Evolutionary conservation across 257 asterid genomes (phyloP), one percentile per base, ranked within the genome.

Genomic region (Solanum sejunctum): DNA sequence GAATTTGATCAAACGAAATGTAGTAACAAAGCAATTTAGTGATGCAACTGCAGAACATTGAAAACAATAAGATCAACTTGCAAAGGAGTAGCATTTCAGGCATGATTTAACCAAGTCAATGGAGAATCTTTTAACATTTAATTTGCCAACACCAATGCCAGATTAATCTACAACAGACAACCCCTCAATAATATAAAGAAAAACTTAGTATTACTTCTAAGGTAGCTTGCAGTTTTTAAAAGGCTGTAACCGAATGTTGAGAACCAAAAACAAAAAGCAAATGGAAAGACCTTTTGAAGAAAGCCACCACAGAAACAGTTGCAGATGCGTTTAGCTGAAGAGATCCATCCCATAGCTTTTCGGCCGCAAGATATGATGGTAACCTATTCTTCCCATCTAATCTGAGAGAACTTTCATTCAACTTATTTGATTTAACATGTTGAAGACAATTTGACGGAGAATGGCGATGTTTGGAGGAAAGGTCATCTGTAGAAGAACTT

Each of bases 261-360:
- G 43, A 82, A n/a, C 60, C 71, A 82, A 66, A 32, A 60, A 60
- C 15, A 16, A 86, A 28, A 51, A 54, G 88, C 45, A 79, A 70
- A 64, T 47, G 80, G 43, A 26, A 70, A 51, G 66, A 85, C 90
- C 90, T 88, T 84, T 81, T 86, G 57, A 84, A 88, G 89, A 88
- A 88, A 64, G 90, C 90, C 83, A 84, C 85, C 47, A 83, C 87
- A 56, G 86, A 78, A 69, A 60, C 87, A 23, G 64, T 64, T 51
- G 82, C 12, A n/a, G 87, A 71, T 45, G 86, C 51, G 55, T 84
- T 84, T 12, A 88, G 87, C 86, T 86, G 86, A 73, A 88, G 85
- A 71, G 86, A 71, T 78, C 90, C 90, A 56, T 80, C 87, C 90
- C 90, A 88, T n/a, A 88, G 70, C 85, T 86, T 84, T 88, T 84